Percentiles rank a stretch among this genome's conserved stretches.
These are phyloP conservation scores for Taphrina populina DNA, from an alignment of 1,139 yeast genomes.

Conservation along the genomic window DNA sequence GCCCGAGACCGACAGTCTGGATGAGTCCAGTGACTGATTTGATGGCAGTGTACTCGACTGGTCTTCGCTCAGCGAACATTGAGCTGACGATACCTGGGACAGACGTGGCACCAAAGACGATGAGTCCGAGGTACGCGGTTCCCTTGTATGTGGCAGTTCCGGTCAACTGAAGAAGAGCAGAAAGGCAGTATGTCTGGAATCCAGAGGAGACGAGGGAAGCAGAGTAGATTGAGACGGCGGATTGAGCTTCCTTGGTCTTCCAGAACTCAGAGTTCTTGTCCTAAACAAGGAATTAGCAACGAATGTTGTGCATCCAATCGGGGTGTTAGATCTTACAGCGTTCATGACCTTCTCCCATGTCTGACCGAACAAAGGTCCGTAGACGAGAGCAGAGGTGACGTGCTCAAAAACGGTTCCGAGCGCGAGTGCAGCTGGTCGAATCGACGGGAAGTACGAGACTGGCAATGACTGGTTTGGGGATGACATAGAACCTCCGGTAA, in stretches of 20 bases:
- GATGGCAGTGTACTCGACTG: constrained; percentile 46
- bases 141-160: constrained; percentile 48
- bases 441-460: constrained; percentile 34
- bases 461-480: constrained; percentile 31
- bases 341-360: constrained; percentile 45
- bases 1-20: constrained; percentile 50
- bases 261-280: constrained; percentile 44
- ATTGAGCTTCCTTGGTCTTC: constrained; percentile 47
- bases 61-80: constrained; percentile 46
- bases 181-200: constrained; percentile 49
- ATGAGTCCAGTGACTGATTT: constrained; percentile 45
- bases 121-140: constrained; percentile 48
- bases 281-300: constrained; percentile 1
- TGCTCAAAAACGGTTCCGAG: constrained; percentile 49
- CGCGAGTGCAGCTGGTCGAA: constrained; percentile 32
- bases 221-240: constrained; percentile 46
- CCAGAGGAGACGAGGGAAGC: constrained; percentile 46
- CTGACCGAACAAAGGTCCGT: constrained; percentile 49
- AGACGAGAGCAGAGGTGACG: constrained; percentile 45
- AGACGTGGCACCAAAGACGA: constrained; percentile 47
- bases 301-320: constrained; percentile 40
- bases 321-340: constrained; percentile 27
- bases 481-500: constrained; percentile 22
- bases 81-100: constrained; percentile 47
- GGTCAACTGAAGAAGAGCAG: constrained; percentile 48